Conservation (phyloP, 495 filamentous ascomycete genomes). For the Cairneyella variabilis region DNA sequence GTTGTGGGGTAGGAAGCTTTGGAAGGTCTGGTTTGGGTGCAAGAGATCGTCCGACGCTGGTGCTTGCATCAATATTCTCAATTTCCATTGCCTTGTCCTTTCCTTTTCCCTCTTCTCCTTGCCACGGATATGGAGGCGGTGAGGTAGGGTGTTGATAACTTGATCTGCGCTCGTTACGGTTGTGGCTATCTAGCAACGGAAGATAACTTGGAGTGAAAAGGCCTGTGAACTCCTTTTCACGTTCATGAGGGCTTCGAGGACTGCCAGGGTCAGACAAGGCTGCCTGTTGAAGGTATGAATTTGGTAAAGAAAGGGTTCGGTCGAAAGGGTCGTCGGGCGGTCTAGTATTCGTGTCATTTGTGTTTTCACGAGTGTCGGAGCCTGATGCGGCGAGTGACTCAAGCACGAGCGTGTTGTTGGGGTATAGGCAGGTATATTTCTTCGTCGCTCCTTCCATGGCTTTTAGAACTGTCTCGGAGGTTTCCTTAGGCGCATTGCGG, state of each 20-base stretch:
- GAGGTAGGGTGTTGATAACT: too few species aligned
- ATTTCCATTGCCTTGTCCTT: constrained; percentile 12
- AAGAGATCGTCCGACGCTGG: constrained; percentile 20
- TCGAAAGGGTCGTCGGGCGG: constrained; percentile 24
- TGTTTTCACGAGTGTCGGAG: constrained; percentile 8
- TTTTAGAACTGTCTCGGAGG: constrained; percentile 40
- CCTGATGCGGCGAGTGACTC: constrained; percentile 16
- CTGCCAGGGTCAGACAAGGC: constrained; percentile 9
- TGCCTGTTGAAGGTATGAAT: too few species aligned
- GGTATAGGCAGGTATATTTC: constrained; percentile 17
- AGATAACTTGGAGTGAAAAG: constrained; percentile 58
- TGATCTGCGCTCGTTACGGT: constrained; percentile 28
- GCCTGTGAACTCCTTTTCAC: constrained; percentile 54
- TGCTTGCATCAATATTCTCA: constrained; percentile 16
- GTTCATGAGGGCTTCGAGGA: constrained; percentile 41
- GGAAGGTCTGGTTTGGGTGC: constrained; percentile 6
- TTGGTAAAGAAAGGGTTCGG: too few species aligned
- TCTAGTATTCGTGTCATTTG: neutral
- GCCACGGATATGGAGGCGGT: constrained; percentile 12
- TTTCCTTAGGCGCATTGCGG: constrained; percentile 37
- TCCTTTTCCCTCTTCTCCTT: constrained; percentile 1
- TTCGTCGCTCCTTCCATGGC: constrained; percentile 40
- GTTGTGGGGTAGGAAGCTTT: constrained; percentile 12
- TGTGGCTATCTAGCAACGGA: constrained; percentile 48
- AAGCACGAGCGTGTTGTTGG: constrained; percentile 2